Base-by-base conservation (phyloP, 768 basidiomycete genomes). In the Lentinula detonsa region DNA sequence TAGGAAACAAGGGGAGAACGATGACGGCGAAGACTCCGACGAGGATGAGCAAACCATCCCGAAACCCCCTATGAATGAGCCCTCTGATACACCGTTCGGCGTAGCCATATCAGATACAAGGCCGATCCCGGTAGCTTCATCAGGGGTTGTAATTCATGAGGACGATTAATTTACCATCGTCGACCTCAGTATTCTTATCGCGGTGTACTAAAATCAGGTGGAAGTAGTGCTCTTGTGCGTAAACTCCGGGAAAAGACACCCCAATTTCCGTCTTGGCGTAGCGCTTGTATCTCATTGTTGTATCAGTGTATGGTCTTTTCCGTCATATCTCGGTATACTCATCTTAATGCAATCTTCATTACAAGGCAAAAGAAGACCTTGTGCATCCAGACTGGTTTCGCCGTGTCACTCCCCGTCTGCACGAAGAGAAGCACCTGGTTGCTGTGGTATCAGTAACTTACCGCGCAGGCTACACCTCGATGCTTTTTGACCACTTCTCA, bases 81-180 rank as follows among this genome's bases (percentile, higher is more conserved):
- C 59, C 16, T 35, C 16, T 16, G 59, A 35, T 18, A 10, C 11
- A 7, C 2, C 49, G 13, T 52, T 16, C 4, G 39, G 35, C 5
- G 9, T 9, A 16, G 28, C 9, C 46, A 5, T 9, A 5, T 10
- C 40, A 28, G 46, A 37, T 54, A 8, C 48, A 13, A 2, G 16
- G 33, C 58, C 13, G 15, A 9, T n/a, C 16, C 51, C 53, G 54
- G 37, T 56, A 18, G 60, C 53, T 23, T 5, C 34, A 35, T 28
- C 60, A n/a, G 56, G 42, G 40, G 35, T 61, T 7, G 54, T 34
- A 23, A 61, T 61, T 18, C 60, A 61, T n/a, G 60, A 61, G 46
- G 60, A 61, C 23, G 53, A 61, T 37, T 61, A 34, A 48, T 23
- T 3, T 8, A 5, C 45, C 9, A 9, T n/a, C n/a, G 16, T 46